These are phyloP conservation scores for Tulasnella sp. DNA, from an alignment of 768 basidiomycete genomes.

Conservation along the genomic window DNA sequence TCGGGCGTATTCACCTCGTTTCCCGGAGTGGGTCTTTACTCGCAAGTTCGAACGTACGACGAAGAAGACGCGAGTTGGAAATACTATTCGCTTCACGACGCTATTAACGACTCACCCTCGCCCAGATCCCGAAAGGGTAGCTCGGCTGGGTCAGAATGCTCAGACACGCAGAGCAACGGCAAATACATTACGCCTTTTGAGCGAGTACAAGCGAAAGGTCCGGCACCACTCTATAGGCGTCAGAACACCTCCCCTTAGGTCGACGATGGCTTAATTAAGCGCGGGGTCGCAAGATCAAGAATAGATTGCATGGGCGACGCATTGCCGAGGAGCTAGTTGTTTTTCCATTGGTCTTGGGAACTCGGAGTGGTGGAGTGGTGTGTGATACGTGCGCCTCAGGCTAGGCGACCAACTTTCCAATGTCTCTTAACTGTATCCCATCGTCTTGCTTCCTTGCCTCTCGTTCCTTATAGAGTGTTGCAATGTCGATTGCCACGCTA, in stretches of 20 bases:
- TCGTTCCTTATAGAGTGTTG: background rate
- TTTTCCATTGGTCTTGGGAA: background rate
- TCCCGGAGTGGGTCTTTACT: background rate
- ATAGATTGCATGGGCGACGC: too few species aligned
- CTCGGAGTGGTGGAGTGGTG: background rate
- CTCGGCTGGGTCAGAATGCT: background rate
- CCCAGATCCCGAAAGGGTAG: background rate
- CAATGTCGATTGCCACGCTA: conserved; percentile 34
- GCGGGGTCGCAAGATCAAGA: too few species aligned
- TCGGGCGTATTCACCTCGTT: background rate
- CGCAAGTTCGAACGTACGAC: background rate
- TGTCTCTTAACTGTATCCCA: background rate
- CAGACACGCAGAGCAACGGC: background rate
- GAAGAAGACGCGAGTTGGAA: background rate
- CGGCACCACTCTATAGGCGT: background rate
- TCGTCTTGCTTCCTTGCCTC: background rate
- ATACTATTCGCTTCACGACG: background rate
- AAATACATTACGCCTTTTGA: background rate
- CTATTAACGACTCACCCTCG: background rate
- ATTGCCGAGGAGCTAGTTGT: background rate
- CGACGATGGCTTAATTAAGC: too few species aligned
- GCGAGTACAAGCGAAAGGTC: background rate
- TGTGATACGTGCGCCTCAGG: background rate
- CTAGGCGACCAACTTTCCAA: background rate
- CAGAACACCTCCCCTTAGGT: background rate